Conservation (phyloP, 495 filamentous ascomycete species). For the Hypoxylon perforatum region DNA sequence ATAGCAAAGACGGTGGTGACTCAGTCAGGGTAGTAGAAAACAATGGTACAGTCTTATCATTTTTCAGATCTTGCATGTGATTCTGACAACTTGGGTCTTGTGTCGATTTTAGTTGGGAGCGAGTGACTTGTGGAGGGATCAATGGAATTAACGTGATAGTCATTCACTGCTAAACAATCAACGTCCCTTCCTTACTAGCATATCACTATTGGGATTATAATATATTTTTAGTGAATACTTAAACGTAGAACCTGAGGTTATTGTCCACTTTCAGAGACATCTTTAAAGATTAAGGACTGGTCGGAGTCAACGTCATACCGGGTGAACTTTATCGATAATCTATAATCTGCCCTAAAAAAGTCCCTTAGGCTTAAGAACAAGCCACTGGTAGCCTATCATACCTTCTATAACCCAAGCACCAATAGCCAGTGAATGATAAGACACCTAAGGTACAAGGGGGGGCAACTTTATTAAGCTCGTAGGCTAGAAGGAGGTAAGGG, state of each 20-base stretch:
- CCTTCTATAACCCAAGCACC: neutral
- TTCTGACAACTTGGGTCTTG: constrained; percentile 27
- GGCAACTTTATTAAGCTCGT: too few relatives aligned
- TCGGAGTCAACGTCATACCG: constrained; percentile 20
- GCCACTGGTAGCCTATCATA: too few relatives aligned
- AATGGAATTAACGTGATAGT: neutral
- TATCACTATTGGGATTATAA: too few relatives aligned
- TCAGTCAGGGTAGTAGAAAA: neutral
- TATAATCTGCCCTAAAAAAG: neutral
- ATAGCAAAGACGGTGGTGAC: neutral
- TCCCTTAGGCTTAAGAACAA: neutral
- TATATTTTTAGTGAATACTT: too few relatives aligned
- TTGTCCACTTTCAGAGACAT: too few relatives aligned
- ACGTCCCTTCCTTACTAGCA: too few relatives aligned
- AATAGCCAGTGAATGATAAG: too few relatives aligned
- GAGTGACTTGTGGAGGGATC: constrained; percentile 9
- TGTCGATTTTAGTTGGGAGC: constrained; percentile 11
- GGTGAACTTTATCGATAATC: constrained; percentile 14
- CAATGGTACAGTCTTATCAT: constrained; percentile 9
- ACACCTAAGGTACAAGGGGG: neutral
- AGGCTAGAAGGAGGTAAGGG: too few relatives aligned
- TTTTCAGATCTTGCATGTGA: constrained; percentile 37
- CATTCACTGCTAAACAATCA: too few relatives aligned
- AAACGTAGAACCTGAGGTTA: too few relatives aligned
- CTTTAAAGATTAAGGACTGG: neutral